Evolutionary conservation across 306 rosid genomes (phyloP), one percentile per base, ranked within the genome.

Genomic region (Trifolium dubium): DNA sequence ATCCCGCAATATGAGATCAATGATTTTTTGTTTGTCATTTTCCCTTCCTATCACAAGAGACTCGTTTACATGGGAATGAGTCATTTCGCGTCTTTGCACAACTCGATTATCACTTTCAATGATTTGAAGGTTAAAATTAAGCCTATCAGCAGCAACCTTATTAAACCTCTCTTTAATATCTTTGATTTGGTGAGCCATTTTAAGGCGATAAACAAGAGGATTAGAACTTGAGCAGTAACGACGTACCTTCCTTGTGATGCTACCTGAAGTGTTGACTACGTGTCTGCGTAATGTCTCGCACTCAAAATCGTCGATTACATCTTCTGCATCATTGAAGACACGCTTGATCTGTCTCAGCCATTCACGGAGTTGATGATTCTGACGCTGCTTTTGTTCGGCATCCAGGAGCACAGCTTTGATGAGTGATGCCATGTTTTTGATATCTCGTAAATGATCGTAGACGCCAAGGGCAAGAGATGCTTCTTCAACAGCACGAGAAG

Each of bases 141-240:
- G 18, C 5, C 46, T n/a, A 53, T 75, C 58, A 40, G 37, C 73
- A n/a, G 47, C 79, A 37, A 54, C 32, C 37, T 40, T 65, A 44
- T 44, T 14, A 12, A 44, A 44, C 12, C 50, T 44, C 0, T 44
- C 6, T 44, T 44, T 44, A 14, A 44, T 44, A 12, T 44, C 15
- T 12, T 44, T 44, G 15, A 44, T 44, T 44, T 44, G 5, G 12
- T 12, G 50, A 4, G 15, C 50, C 50, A 44, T 44, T 44, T 44
- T 12, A 44, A 11, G 0, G 50, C 50, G 50, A 44, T 44, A 44
- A 44, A 12, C 50, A 44, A 44, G 6, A 44, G 50, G 15, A 44
- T 44, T 44, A 44, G 66, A 54, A 1, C 10, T n/a, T 9, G 79
- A 64, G 35, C 53, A 55, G 58, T 65, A 65, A 51, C 46, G 47